Percentiles rank a stretch among this genome's conserved stretches.
Evolutionary conservation across 805 yeast species (phyloP).

Genomic region (Clavispora vitiphila): DNA sequence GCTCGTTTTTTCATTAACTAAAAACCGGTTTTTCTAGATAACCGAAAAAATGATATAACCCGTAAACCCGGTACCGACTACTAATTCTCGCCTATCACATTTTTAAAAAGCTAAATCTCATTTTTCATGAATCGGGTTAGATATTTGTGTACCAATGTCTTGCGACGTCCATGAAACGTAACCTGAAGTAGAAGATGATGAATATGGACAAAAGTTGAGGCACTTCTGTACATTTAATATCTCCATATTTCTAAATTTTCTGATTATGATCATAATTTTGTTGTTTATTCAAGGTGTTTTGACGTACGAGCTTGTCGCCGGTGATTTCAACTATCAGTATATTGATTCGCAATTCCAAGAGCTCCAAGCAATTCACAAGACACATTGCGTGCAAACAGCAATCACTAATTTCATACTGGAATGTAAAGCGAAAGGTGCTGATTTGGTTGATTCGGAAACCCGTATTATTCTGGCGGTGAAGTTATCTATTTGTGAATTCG

Average conservation of each 20-base stretch:
- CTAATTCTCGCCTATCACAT: too few species aligned
- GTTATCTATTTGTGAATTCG: slow-evolving; percentile 53
- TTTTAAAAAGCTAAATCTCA: too few species aligned
- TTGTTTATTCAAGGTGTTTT: not conserved
- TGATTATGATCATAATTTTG: not conserved
- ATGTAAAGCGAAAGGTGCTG: slow-evolving; percentile 40
- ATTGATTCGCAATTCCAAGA: not conserved
- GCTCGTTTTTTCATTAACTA: not conserved
- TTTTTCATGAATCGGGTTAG: too few species aligned
- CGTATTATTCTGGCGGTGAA: slow-evolving; percentile 40
- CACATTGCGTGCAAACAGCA: not conserved
- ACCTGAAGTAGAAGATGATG: too few species aligned
- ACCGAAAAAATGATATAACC: too few species aligned
- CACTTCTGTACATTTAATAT: too few species aligned
- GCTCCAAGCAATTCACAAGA: not conserved
- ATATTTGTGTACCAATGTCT: too few species aligned
- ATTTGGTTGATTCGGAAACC: slow-evolving; percentile 25
- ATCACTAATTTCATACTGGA: slow-evolving; percentile 5
- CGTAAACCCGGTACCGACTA: too few species aligned
- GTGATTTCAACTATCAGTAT: not conserved
- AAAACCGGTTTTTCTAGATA: too few species aligned
- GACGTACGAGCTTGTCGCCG: not conserved
- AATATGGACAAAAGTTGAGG: too few species aligned
- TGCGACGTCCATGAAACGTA: not conserved
- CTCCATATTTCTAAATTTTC: too few species aligned